These are phyloP conservation scores for Suaeda aralocaspica DNA, from an alignment of 148 eudicot species.

Conservation along the genomic window DNA sequence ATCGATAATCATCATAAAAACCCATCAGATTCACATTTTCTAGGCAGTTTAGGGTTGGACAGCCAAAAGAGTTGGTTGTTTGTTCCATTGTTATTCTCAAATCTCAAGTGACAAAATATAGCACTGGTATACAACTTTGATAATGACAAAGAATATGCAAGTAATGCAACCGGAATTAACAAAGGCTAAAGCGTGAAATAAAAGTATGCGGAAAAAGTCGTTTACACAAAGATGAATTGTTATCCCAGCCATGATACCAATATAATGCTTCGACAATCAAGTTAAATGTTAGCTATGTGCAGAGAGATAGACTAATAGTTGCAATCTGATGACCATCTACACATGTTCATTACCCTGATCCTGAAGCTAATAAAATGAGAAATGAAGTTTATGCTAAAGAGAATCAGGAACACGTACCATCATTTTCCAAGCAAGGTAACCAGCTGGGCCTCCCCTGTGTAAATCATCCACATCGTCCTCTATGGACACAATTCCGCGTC, in stretches of 20 bases:
- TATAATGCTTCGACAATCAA: background rate
- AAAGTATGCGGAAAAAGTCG: no score
- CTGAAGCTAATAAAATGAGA: background rate
- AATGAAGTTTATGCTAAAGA: background rate
- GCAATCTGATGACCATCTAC: background rate
- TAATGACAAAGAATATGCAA: background rate
- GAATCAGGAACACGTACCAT: constrained; percentile 45
- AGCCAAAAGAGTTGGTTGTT: background rate
- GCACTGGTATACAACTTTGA: background rate
- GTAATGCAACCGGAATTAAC: no score
- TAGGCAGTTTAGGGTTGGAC: background rate
- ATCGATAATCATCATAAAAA: background rate
- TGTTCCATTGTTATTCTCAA: background rate
- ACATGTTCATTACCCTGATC: background rate
- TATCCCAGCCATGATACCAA: no score
- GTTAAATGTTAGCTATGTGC: background rate
- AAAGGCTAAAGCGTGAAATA: no score
- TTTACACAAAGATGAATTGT: no score
- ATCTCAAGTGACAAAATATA: background rate
- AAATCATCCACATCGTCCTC: constrained; percentile 39
- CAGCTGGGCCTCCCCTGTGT: constrained; percentile 74
- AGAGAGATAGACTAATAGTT: background rate
- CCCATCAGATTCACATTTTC: background rate
- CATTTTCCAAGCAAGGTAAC: constrained; percentile 97
- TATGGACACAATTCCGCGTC: constrained; percentile 41